Evolutionary conservation across 2,329 filamentous ascomycete species (phyloP).

Genomic region (Penicillium sp.): DNA sequence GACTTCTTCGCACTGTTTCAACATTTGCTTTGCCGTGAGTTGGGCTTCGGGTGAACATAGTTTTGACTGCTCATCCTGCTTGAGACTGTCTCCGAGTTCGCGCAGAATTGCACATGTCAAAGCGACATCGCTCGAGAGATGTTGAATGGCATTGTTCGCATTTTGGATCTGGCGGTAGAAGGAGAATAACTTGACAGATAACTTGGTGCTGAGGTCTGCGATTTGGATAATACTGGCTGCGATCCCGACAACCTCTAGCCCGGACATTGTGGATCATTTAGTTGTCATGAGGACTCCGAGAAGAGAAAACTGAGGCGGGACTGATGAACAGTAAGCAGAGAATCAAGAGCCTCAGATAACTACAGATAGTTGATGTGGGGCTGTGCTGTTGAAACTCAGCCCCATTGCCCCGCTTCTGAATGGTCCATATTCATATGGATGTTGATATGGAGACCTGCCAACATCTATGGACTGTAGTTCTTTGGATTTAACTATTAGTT

Average conservation of each 20-base stretch:
- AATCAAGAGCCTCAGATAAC: no score
- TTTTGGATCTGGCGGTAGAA: conserved; percentile 37
- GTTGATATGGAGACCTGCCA: neutral
- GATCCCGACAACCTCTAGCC: conserved; percentile 33
- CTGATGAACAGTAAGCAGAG: no score
- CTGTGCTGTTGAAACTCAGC: neutral
- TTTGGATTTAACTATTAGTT: neutral
- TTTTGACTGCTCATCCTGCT: conserved; percentile 31
- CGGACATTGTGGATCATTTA: conserved; percentile 22
- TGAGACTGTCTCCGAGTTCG: conserved; percentile 36
- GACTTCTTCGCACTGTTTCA: conserved; percentile 34
- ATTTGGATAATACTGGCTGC: conserved; percentile 40
- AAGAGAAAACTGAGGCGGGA: neutral
- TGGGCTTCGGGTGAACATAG: conserved; percentile 29
- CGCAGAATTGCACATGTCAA: conserved; percentile 37
- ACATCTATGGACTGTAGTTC: neutral
- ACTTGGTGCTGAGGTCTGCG: conserved; percentile 37
- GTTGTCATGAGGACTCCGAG: neutral
- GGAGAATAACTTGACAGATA: conserved; percentile 40
- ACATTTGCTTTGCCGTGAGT: conserved; percentile 7
- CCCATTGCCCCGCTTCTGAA: neutral
- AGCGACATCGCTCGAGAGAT: conserved; percentile 40
- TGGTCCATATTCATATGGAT: neutral
- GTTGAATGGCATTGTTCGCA: conserved; percentile 30
- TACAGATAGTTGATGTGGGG: neutral